Evolutionary conservation across 2,329 filamentous ascomycete species (phyloP).

Genomic region (Westerdykella ornata): DNA sequence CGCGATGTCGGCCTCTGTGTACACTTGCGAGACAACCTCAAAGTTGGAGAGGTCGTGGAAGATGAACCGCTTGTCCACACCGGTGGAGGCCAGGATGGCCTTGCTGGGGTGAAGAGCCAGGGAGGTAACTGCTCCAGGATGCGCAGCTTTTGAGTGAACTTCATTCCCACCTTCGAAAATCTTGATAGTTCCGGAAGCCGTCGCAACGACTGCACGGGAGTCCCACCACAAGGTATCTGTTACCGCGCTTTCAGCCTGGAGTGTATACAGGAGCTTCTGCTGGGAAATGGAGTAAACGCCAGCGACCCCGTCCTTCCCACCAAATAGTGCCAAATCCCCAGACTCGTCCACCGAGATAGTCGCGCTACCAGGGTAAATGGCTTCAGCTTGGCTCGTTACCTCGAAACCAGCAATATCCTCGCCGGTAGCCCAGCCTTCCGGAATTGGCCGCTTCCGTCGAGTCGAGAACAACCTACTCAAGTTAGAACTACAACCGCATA

Average conservation of each 20-base stretch:
- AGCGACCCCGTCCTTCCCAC: conserved; percentile 65
- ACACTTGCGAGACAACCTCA: conserved; percentile 69
- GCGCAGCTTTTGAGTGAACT: conserved; percentile 64
- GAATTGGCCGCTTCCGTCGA: conserved; percentile 81
- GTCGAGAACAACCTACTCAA: conserved; percentile 68
- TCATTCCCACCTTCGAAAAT: conserved; percentile 67
- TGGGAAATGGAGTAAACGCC: conserved; percentile 74
- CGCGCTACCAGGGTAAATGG: conserved; percentile 54
- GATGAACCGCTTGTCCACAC: conserved; percentile 84
- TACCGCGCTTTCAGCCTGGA: conserved; percentile 59
- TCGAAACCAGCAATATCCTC: conserved; percentile 62
- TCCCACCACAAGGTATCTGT: conserved; percentile 62
- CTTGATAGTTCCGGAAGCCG: conserved; percentile 70
- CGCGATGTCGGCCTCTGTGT: conserved; percentile 69
- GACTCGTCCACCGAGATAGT: conserved; percentile 53
- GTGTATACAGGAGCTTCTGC: conserved; percentile 64
- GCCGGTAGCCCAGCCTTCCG: conserved; percentile 73
- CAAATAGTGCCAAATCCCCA: conserved; percentile 63
- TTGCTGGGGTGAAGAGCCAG: conserved; percentile 77
- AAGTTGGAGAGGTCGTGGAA: conserved; percentile 71
- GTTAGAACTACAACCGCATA: conserved; percentile 14
- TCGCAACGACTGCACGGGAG: conserved; percentile 64
- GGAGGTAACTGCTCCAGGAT: conserved; percentile 73
- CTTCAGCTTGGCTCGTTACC: conserved; percentile 48
- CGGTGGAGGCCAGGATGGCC: conserved; percentile 77